A percentile compares a stretch with the other conserved stretches of the same genome.
Evolutionary conservation across 352 stramenopile genomes (phyloP).

Genomic region (Pythium aristosporum): DNA sequence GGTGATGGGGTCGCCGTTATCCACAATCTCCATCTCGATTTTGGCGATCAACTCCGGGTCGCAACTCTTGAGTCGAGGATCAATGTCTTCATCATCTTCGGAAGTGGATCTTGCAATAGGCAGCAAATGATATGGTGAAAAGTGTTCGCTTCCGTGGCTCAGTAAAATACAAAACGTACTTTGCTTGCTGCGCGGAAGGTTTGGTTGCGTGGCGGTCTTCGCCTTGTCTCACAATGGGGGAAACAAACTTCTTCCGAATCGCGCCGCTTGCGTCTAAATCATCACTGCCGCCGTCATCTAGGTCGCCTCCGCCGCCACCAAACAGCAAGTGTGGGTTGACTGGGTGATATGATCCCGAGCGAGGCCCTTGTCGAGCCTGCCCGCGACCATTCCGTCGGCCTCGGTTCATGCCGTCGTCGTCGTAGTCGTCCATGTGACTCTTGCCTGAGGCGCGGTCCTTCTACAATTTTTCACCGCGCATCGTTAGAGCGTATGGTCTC

Average conservation of each 20-base stretch:
- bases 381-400: constrained; percentile 30
- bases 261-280: constrained; percentile 29
- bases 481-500: not conserved
- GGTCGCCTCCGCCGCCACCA: constrained; percentile 21
- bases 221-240: constrained; percentile 39
- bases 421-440: constrained; percentile 34
- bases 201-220: constrained; percentile 25
- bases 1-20: constrained; percentile 89
- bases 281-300: constrained; percentile 22
- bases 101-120: not conserved
- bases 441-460: constrained; percentile 25
- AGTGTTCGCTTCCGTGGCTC: too few species aligned
- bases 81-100: constrained; percentile 83
- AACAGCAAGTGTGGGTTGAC: constrained; percentile 76
- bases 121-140: not conserved
- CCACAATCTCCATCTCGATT: constrained; percentile 98
- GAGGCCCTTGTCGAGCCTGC: constrained; percentile 22
- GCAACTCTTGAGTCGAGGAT: constrained; percentile 91
- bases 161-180: constrained; percentile 1
- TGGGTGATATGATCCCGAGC: constrained; percentile 60
- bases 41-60: constrained; percentile 96
- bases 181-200: constrained; percentile 15
- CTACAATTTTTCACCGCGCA: constrained; percentile 6
- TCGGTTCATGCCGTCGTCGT: constrained; percentile 29
- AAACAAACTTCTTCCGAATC: constrained; percentile 77